phyloP scores from a whole-genome alignment of 139 green algal species.

The Chlorella sp. region DNA sequence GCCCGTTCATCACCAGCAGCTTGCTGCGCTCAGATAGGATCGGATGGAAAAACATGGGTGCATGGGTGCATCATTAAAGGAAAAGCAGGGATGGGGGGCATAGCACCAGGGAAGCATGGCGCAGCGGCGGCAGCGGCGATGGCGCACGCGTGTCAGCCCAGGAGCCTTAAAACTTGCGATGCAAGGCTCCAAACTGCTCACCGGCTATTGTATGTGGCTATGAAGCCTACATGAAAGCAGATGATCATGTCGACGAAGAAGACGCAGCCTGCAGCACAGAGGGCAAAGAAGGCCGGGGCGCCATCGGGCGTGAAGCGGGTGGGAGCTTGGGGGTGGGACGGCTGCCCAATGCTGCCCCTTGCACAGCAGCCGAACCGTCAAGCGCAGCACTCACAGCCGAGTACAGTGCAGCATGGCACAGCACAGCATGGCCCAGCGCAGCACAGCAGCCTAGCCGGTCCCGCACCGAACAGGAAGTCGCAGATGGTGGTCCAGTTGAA shows the following conservation, averaged over 20 bases:
- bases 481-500: constrained; percentile 25
- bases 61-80: no score
- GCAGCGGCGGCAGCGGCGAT: no score
- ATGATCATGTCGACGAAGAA: constrained; percentile 50
- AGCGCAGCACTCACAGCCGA: no score
- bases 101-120: no score
- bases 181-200: no score
- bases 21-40: constrained; percentile 6
- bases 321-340: background rate
- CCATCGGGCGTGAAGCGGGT: background rate
- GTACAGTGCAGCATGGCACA: background rate
- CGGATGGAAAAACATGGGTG: no score
- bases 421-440: no score
- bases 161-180: no score
- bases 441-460: no score
- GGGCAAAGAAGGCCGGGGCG: background rate
- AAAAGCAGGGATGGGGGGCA: no score
- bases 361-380: no score
- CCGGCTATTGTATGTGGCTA: constrained; percentile 49
- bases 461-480: constrained; percentile 19
- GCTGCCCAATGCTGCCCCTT: background rate
- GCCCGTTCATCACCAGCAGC: constrained; percentile 50
- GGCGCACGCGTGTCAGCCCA: no score
- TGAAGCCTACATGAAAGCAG: constrained; percentile 54
- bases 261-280: constrained; percentile 8